These are phyloP conservation scores for Phalaenopsis hybrid DNA, from an alignment of 116 monocot species.

Conservation along the genomic window DNA sequence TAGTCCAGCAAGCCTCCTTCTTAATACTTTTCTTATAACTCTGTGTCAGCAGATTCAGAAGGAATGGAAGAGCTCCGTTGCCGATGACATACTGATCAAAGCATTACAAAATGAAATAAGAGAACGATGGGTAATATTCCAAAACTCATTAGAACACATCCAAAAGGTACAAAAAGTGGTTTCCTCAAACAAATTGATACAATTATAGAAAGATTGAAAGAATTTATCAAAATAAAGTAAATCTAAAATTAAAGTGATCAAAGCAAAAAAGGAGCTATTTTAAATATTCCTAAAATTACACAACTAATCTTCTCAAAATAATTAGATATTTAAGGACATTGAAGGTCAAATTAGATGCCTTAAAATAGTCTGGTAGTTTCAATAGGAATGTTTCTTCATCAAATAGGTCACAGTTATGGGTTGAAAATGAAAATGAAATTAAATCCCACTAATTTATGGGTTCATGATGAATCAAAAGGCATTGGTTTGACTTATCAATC, in stretches of 20 bases:
- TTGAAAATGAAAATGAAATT: background rate
- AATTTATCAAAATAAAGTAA: background rate
- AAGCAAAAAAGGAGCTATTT: background rate
- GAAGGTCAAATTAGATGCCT: background rate
- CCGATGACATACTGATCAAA: slow-evolving; percentile 39
- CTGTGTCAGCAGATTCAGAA: slow-evolving; percentile 36
- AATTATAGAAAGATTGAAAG: background rate
- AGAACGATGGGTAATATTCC: background rate
- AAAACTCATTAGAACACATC: background rate
- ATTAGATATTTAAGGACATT: background rate
- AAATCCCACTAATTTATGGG: background rate
- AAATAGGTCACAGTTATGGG: no score
- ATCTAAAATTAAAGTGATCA: background rate
- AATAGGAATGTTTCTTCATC: no score
- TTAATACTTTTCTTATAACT: slow-evolving; percentile 62
- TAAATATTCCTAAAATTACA: background rate
- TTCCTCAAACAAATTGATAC: background rate
- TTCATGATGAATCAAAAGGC: background rate
- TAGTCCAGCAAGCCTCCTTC: slow-evolving; percentile 65
- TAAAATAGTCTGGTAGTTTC: no score
- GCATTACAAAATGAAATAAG: background rate
- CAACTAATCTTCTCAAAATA: background rate
- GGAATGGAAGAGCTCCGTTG: slow-evolving; percentile 40
- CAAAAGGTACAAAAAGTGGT: background rate
- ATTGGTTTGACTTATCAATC: background rate